Percentiles rank a stretch among this genome's conserved stretches.
Evolutionary conservation across 495 filamentous ascomycete species (phyloP).

Genomic region (Parmelia sp.): DNA sequence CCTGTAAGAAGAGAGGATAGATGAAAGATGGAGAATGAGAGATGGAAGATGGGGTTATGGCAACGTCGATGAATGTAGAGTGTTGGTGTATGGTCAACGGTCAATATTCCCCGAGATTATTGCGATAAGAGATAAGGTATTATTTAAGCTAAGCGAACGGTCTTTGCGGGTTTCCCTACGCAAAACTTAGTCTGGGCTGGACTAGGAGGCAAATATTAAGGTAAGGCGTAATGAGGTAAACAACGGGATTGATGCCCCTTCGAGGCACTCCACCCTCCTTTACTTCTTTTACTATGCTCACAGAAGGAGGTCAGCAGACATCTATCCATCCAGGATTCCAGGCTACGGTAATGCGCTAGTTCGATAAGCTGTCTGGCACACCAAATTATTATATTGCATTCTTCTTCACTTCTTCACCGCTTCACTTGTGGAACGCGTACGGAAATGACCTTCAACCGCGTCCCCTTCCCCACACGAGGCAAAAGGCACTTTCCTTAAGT

Average conservation of each 20-base stretch:
- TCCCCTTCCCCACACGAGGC: not conserved
- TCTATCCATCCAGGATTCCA: no score
- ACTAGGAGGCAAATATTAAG: no score
- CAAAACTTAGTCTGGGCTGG: no score
- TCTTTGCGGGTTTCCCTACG: no score
- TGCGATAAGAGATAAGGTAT: slow-evolving; percentile 1
- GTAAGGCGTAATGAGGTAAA: not conserved
- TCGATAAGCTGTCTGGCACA: not conserved
- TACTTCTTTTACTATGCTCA: not conserved
- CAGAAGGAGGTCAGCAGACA: not conserved
- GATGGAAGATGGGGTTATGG: no score
- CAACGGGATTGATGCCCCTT: not conserved
- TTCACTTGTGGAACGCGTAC: not conserved
- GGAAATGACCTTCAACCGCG: not conserved
- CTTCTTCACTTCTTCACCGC: not conserved
- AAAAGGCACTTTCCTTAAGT: not conserved
- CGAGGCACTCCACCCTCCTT: not conserved
- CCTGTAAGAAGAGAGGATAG: no score
- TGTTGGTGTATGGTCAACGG: no score
- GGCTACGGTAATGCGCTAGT: no score
- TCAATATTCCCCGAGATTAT: no score
- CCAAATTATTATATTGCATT: not conserved
- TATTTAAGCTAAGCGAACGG: not conserved
- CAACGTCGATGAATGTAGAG: not conserved
- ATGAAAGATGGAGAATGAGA: no score